Base-by-base conservation (phyloP, 140 eudicot species). In the Cichorium intybus region DNA sequence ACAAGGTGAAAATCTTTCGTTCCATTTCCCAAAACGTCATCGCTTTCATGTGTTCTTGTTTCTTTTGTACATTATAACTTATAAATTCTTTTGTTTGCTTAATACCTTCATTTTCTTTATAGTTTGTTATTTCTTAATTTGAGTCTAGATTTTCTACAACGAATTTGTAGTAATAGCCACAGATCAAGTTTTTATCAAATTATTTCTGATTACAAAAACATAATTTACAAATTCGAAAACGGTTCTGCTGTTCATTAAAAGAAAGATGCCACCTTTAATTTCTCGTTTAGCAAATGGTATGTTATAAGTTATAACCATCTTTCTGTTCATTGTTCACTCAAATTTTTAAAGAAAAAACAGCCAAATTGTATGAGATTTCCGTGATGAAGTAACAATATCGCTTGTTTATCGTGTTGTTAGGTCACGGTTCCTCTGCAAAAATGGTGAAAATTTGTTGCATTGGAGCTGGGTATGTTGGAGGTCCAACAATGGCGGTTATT, bases 401-500 rank as follows among this genome's bases (percentile, higher is more conserved):
- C 6, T 69, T 31, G 20, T 37, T n/a, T 69, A 2, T 56, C 12
- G 26, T 69, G 35, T 56, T 56, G 3, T 69, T 45, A 56, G 74
- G 74, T 16, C 48, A 10, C 56, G 17, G 22, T 69, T 69, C 47
- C 4, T 45, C 33, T 14, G 17, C 17, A 22, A 23, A 45, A 27
- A 86, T 86, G 95, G 87, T 86, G 83, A 83, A 87, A 70, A 87
- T 84, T 31, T 84, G 95, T 46, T 87, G 95, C 75, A 78, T 87
- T 62, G 90, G 95, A 71, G 95, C 90, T 66, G 90, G 95, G 21
- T 87, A 87, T 81, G 87, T 87, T 41, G 95, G 95, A 5, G 95
- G 95, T 28, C 95, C 91, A 21, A 87, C 91, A 37, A 84, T 87
- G 91, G 91, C 88, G 4, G 84, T 81, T 26, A 87, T 84, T 23